These are phyloP conservation scores for Selaginella tamariscina DNA, from an alignment of 75 land plant species.

Conservation along the genomic window DNA sequence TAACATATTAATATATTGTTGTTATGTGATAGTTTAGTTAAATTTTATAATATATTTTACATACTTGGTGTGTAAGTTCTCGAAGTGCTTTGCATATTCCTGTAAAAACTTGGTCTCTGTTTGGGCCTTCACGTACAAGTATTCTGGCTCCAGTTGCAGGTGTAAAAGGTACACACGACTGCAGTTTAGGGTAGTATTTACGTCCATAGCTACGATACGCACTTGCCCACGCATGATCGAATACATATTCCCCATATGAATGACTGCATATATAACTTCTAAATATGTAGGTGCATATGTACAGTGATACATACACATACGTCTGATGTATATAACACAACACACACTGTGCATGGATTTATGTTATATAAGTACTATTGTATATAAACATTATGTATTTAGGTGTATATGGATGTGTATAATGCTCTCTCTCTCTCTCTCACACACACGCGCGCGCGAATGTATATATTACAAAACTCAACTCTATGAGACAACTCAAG, in stretches of 20 bases:
- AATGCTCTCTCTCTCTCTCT: background rate
- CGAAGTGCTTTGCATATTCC: constrained; percentile 57
- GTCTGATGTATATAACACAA: background rate
- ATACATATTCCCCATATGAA: constrained; percentile 97
- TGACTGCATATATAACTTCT: constrained; percentile 44
- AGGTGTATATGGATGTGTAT: background rate
- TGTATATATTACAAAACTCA: background rate
- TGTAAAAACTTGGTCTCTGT: constrained; percentile 57
- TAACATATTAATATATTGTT: too few species aligned
- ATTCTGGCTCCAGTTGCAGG: constrained; percentile 95
- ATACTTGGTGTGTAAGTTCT: constrained; percentile 42
- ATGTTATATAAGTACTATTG: background rate
- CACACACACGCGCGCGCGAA: background rate
- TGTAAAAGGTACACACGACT: constrained; percentile 92
- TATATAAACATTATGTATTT: background rate
- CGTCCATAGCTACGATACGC: constrained; percentile 75
- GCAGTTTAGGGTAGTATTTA: constrained; percentile 84
- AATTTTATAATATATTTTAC: background rate
- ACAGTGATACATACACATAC: too few species aligned
- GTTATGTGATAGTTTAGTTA: background rate
- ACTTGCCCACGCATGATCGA: constrained; percentile 95
- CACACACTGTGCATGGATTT: background rate
- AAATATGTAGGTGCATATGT: background rate
- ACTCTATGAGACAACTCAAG: background rate
- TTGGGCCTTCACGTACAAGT: constrained; percentile 49